Base-by-base conservation (phyloP, 106 monocot species). In the Acorus gramineus region DNA sequence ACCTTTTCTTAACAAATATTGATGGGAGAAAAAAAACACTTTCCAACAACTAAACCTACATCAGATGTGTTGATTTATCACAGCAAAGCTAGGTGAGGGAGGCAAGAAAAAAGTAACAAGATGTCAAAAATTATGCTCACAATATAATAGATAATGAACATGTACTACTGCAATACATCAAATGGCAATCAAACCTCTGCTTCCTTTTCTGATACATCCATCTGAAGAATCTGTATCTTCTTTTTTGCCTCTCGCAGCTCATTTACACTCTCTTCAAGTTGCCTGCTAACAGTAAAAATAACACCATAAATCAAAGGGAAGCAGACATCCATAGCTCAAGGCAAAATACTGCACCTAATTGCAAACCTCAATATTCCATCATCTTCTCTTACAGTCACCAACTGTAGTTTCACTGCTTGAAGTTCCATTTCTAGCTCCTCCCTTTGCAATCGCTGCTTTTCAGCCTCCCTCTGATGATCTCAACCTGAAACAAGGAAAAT, bases 391-490 rank as follows among this genome's bases (percentile, higher is more conserved):
- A 62, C 53, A 48, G 64, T 73, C 59, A 80, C 61, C 54, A 91
- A 64, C 59, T 92, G 84, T 57, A 70, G 65, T 68, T 76, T 82
- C 59, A 87, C 63, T 71, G 65, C 67, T 44, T 79, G 79, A 48
- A 87, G 71, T 50, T 90, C 87, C 42, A 80, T 75, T 71, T 96
- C 90, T 49, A 87, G 6, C 52, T 90, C 76, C 77, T 83, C 87
- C 68, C 90, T 80, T 57, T 90, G 79, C 68, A 82, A 12, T 44
- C 75, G 47, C 67, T 91, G 96, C 61, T 75, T 87, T 70, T 87
- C 96, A 42, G 91, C 91, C 64, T 96, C 96, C 6, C 87, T 71
- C 77, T 87, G 5, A 96, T 71, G 55, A 91, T 77, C 46, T 82
- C 82, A 66, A 87, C 81, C 96, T 96, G 11, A 13, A 46, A 59